Evolutionary conservation across 2,329 filamentous ascomycete species (phyloP).

Genomic region (Cercospora sp.): DNA sequence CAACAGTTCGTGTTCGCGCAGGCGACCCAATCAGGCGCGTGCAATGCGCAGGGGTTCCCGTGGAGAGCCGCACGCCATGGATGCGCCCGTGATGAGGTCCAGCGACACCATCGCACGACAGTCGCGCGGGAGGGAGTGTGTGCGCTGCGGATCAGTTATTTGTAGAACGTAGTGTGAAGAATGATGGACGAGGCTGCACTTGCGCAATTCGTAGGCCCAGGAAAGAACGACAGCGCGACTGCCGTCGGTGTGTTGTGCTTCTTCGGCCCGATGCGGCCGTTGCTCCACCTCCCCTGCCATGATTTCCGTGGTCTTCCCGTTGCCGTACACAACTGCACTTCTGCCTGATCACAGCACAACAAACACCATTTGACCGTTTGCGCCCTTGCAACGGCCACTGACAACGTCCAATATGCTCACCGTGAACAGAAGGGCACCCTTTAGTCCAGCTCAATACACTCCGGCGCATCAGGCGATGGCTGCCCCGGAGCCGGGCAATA

Average conservation of each 20-base stretch:
- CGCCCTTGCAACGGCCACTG: background rate
- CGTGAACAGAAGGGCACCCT: background rate
- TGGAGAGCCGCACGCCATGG: background rate
- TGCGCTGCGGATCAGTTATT: background rate
- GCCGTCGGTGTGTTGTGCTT: background rate
- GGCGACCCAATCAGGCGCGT: background rate
- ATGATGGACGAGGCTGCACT: background rate
- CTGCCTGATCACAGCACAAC: background rate
- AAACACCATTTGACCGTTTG: background rate
- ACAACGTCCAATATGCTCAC: background rate
- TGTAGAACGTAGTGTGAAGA: background rate
- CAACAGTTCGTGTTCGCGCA: background rate
- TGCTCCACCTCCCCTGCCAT: background rate
- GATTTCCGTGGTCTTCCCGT: background rate
- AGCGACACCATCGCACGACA: background rate
- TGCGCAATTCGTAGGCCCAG: background rate
- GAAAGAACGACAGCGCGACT: background rate
- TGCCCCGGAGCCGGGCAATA: background rate
- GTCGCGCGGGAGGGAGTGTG: background rate
- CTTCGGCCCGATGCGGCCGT: background rate
- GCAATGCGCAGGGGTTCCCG: background rate
- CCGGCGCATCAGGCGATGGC: background rate
- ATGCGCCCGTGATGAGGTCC: background rate
- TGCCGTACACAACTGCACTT: background rate
- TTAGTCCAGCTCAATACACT: slow-evolving; percentile 7